These are phyloP conservation scores for Coemansia sp. DNA, from an alignment of 192 early-diverging fungal genomes.

Conservation along the genomic window DNA sequence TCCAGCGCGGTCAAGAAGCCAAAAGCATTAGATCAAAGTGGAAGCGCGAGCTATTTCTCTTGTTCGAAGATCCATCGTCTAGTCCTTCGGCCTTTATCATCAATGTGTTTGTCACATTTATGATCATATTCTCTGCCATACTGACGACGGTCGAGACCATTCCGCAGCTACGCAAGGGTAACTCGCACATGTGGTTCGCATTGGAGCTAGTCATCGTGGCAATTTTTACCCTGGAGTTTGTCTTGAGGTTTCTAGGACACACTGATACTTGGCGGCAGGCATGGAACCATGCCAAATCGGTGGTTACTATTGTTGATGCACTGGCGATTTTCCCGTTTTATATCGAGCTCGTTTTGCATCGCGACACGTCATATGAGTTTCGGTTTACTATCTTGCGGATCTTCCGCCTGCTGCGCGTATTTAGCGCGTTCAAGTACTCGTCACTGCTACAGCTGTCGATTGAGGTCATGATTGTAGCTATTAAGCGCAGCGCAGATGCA, in stretches of 20 bases:
- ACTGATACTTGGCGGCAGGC: constrained; percentile 71
- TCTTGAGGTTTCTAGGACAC: constrained; percentile 70
- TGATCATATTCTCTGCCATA: constrained; percentile 74
- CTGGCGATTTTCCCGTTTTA: constrained; percentile 82
- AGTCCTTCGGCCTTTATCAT: constrained; percentile 71
- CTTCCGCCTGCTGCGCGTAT: constrained; percentile 77
- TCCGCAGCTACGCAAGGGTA: constrained; percentile 65
- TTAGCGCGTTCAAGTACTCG: constrained; percentile 83
- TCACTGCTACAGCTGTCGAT: constrained; percentile 81
- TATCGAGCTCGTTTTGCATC: constrained; percentile 68
- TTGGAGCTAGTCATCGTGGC: constrained; percentile 72
- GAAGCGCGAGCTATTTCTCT: constrained; percentile 69
- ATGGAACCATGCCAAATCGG: constrained; percentile 47
- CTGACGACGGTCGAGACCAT: constrained; percentile 83
- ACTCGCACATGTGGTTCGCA: constrained; percentile 62
- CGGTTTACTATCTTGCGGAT: constrained; percentile 81
- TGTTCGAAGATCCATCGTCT: constrained; percentile 81
- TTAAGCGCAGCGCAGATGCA: constrained; percentile 75
- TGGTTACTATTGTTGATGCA: constrained; percentile 70
- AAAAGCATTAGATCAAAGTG: constrained; percentile 47
- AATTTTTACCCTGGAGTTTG: constrained; percentile 77
- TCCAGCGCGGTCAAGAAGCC: constrained; percentile 52
- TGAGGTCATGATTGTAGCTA: constrained; percentile 82
- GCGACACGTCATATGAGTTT: constrained; percentile 78
- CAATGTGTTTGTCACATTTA: constrained; percentile 74